Conservation (phyloP, 2,329 filamentous ascomycete species). For the Coniochaeta hoffmannii region DNA sequence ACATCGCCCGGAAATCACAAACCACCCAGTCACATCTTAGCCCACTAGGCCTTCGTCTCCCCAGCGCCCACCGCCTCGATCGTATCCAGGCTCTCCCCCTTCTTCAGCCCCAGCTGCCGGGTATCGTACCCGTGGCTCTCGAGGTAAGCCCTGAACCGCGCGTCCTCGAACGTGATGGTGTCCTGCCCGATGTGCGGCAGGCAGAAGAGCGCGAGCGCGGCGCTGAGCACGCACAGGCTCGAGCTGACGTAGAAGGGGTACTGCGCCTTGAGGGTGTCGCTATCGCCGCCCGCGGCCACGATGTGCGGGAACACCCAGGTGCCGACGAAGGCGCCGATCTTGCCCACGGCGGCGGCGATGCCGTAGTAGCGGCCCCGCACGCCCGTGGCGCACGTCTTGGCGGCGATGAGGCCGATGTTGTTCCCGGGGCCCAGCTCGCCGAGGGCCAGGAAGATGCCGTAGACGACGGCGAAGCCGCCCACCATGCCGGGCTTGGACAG, state of each 20-base stretch:
- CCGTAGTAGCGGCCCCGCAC: constrained; percentile 75
- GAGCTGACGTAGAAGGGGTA: constrained; percentile 88
- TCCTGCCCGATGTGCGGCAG: constrained; percentile 78
- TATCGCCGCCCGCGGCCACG: constrained; percentile 48
- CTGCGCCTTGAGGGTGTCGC: constrained; percentile 56
- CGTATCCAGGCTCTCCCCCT: constrained; percentile 22
- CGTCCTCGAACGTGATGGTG: constrained; percentile 74
- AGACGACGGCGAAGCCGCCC: constrained; percentile 70
- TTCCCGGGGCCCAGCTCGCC: constrained; percentile 82
- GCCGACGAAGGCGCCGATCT: constrained; percentile 78
- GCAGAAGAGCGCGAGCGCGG: constrained; percentile 54
- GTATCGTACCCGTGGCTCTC: constrained; percentile 71
- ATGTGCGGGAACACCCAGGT: constrained; percentile 76
- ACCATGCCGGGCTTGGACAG: constrained; percentile 62
- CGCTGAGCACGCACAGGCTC: constrained; percentile 68
- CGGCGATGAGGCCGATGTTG: constrained; percentile 82
- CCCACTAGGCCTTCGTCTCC: constrained; percentile 5
- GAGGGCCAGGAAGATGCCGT: constrained; percentile 69
- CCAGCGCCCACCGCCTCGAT: constrained; percentile 4
- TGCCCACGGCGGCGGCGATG: constrained; percentile 65
- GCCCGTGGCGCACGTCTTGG: constrained; percentile 81
- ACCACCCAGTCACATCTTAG: neutral
- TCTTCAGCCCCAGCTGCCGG: constrained; percentile 38
- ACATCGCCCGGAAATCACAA: neutral
- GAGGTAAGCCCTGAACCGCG: constrained; percentile 67